These are phyloP conservation scores for Narthecium ossifragum DNA, from an alignment of 106 monocot genomes.

Conservation along the genomic window DNA sequence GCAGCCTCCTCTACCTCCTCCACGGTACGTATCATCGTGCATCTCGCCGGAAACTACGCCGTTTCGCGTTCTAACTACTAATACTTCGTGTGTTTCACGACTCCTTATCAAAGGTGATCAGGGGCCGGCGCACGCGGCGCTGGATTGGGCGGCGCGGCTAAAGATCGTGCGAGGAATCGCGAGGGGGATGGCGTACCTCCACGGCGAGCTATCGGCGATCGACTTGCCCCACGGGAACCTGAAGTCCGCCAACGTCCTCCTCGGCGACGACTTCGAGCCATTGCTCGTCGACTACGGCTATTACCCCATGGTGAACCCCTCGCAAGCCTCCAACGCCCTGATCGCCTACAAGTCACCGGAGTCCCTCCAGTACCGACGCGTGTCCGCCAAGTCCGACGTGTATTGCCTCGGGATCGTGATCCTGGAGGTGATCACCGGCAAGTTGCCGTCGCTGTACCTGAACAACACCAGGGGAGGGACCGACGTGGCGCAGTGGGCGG, in stretches of 20 bases:
- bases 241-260: constrained; percentile 77
- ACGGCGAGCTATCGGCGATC: constrained; percentile 34
- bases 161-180: constrained; percentile 57
- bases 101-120: constrained; percentile 32
- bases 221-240: constrained; percentile 76
- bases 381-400: constrained; percentile 62
- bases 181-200: constrained; percentile 54
- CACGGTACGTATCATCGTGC: constrained; percentile 31
- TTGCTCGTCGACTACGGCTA: constrained; percentile 74
- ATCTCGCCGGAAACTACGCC: not conserved
- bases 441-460: constrained; percentile 72
- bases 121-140: constrained; percentile 44
- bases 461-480: constrained; percentile 50
- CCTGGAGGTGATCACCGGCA: constrained; percentile 81
- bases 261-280: constrained; percentile 52
- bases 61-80: not conserved
- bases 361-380: constrained; percentile 23
- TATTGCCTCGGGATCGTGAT: constrained; percentile 83
- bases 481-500: constrained; percentile 48
- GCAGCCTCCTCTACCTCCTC: constrained; percentile 68
- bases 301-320: constrained; percentile 44
- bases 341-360: constrained; percentile 70
- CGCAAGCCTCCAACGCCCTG: constrained; percentile 26
- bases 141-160: constrained; percentile 65
- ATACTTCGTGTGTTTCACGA: not conserved